Evolutionary conservation across 768 basidiomycete species (phyloP).

Genomic region (Collybia nuda): DNA sequence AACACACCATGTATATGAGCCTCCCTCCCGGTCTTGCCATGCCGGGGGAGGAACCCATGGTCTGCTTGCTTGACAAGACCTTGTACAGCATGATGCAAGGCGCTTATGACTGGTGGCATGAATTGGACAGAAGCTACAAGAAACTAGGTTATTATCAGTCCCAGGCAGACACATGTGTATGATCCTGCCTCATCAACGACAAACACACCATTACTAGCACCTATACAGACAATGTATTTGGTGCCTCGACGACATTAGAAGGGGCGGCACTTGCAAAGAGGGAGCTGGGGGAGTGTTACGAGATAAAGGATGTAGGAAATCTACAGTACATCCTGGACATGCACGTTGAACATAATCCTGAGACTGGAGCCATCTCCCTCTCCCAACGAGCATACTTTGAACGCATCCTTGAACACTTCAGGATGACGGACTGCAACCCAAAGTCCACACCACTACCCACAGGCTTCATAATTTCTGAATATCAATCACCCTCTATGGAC

Average conservation of each 20-base stretch:
- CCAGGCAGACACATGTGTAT: slow-evolving; percentile 17
- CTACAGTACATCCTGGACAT: slow-evolving; percentile 13
- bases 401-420: not conserved
- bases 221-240: slow-evolving; percentile 15
- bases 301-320: slow-evolving; percentile 13
- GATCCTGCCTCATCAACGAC: not conserved
- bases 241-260: slow-evolving; percentile 6
- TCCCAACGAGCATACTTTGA: slow-evolving; percentile 15
- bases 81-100: slow-evolving; percentile 22
- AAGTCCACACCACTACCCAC: slow-evolving; percentile 19
- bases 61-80: slow-evolving; percentile 21
- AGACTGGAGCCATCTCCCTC: slow-evolving; percentile 10
- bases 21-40: slow-evolving; percentile 12
- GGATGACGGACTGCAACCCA: slow-evolving; percentile 1
- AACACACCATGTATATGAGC: slow-evolving; percentile 14
- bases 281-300: slow-evolving; percentile 12
- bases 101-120: slow-evolving; percentile 17
- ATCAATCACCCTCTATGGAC: slow-evolving; percentile 4
- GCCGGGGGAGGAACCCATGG: slow-evolving; percentile 13
- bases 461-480: slow-evolving; percentile 15
- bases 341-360: slow-evolving; percentile 4
- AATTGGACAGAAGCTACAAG: slow-evolving; percentile 2
- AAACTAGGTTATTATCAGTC: slow-evolving; percentile 14
- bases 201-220: slow-evolving; percentile 15
- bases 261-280: slow-evolving; percentile 8